Evolutionary conservation across 1,139 yeast genomes (phyloP).

Genomic region (Sugiyamaella japonica): DNA sequence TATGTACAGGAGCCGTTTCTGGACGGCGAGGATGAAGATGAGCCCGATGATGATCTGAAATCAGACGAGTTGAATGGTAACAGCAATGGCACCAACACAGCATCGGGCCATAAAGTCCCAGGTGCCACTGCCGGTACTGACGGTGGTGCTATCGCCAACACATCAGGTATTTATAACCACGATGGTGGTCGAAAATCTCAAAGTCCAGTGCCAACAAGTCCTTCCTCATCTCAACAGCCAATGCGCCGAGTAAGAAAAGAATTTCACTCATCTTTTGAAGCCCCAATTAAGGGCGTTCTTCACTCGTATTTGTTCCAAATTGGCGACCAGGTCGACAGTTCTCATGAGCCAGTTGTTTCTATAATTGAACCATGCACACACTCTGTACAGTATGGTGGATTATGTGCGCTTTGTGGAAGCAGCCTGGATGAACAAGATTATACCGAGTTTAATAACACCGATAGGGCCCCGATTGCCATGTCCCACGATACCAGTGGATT

Average conservation of each 20-base stretch:
- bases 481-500: slow-evolving; percentile 87
- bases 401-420: slow-evolving; percentile 92
- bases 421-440: slow-evolving; percentile 78
- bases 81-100: neutral
- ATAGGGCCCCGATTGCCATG: slow-evolving; percentile 84
- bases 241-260: slow-evolving; percentile 37
- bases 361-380: slow-evolving; percentile 87
- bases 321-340: slow-evolving; percentile 61
- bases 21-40: slow-evolving; percentile 37
- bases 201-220: slow-evolving; percentile 1
- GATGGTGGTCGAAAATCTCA: slow-evolving; percentile 5
- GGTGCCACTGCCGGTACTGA: neutral
- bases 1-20: slow-evolving; percentile 45
- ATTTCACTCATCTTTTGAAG: slow-evolving; percentile 60
- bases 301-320: slow-evolving; percentile 50
- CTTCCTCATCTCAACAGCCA: neutral
- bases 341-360: slow-evolving; percentile 50
- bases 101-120: neutral
- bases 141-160: neutral
- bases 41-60: slow-evolving; percentile 19
- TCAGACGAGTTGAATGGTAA: neutral
- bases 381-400: slow-evolving; percentile 92
- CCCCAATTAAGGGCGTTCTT: slow-evolving; percentile 77
- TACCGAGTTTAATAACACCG: slow-evolving; percentile 68
- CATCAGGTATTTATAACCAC: neutral